Evolutionary conservation across 2,329 filamentous ascomycete species (phyloP).

Genomic region (Nigrospora osmanthi): DNA sequence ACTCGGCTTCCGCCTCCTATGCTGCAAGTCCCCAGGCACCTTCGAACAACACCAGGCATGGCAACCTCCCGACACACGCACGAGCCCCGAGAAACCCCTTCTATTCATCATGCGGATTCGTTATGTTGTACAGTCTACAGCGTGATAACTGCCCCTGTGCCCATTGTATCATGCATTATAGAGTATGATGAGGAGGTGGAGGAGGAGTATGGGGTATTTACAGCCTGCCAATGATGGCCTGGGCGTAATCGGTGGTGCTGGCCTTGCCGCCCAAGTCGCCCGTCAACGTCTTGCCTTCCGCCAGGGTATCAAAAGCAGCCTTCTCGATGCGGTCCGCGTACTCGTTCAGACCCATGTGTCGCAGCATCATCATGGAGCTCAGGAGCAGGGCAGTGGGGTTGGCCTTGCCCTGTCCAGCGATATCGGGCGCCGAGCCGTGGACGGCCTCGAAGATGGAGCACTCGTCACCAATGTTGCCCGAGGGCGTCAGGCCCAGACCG

Average conservation of each 20-base stretch:
- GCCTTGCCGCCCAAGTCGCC: slow-evolving; percentile 94
- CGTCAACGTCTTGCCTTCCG: slow-evolving; percentile 93
- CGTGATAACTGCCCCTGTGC: slow-evolving; percentile 9
- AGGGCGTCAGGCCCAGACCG: slow-evolving; percentile 92
- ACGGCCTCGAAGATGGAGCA: slow-evolving; percentile 99
- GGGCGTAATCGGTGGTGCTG: slow-evolving; percentile 91
- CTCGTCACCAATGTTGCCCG: slow-evolving; percentile 97
- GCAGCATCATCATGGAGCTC: slow-evolving; percentile 98
- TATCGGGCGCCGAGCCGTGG: slow-evolving; percentile 94
- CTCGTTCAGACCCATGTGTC: slow-evolving; percentile 87
- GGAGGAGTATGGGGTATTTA: slow-evolving; percentile 15
- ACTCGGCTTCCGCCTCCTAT: too few relatives aligned
- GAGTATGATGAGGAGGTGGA: slow-evolving; percentile 6
- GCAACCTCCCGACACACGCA: too few relatives aligned
- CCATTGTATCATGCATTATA: slow-evolving; percentile 13
- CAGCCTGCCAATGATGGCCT: slow-evolving; percentile 73
- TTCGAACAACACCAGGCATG: too few relatives aligned
- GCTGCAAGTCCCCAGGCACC: too few relatives aligned
- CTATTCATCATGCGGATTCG: slow-evolving; percentile 12
- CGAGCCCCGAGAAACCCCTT: not conserved
- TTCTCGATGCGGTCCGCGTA: slow-evolving; percentile 85
- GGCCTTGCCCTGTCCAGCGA: slow-evolving; percentile 89
- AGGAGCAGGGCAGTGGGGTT: slow-evolving; percentile 96
- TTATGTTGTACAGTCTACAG: slow-evolving; percentile 20
- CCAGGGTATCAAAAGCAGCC: slow-evolving; percentile 89